Evolutionary conservation across 2,329 filamentous ascomycete species (phyloP).

Genomic region (Apiospora pterosperma): DNA sequence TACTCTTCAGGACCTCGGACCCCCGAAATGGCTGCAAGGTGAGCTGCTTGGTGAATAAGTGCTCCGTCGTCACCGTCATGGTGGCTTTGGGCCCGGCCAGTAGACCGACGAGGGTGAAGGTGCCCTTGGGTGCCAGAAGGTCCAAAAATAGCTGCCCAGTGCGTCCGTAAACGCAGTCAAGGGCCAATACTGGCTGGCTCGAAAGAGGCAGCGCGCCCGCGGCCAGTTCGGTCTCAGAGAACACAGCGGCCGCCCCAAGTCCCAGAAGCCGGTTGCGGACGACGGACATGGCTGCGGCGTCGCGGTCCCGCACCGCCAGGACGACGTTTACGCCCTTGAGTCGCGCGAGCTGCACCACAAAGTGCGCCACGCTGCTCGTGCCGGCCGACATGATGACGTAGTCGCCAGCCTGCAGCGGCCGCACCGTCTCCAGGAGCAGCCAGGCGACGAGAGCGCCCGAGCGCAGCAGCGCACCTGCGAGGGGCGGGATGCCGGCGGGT

Average conservation of each 20-base stretch:
- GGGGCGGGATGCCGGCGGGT: constrained; percentile 6
- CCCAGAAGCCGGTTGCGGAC: neutral
- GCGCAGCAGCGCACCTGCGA: constrained; percentile 15
- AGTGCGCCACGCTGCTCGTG: constrained; percentile 10
- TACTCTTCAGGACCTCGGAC: constrained; percentile 30
- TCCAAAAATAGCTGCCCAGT: constrained; percentile 6
- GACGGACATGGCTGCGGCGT: neutral
- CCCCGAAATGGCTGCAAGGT: constrained; percentile 31
- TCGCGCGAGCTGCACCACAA: constrained; percentile 6
- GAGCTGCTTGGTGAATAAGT: constrained; percentile 7
- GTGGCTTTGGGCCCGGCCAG: constrained; percentile 1
- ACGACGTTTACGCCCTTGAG: neutral
- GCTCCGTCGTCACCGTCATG: neutral
- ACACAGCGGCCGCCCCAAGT: constrained; percentile 5
- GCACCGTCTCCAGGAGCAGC: constrained; percentile 19
- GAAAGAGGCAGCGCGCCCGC: neutral
- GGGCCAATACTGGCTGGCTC: neutral
- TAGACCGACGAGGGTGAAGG: constrained; percentile 6
- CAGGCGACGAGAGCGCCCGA: constrained; percentile 17
- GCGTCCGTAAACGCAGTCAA: constrained; percentile 8
- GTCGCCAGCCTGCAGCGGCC: constrained; percentile 17
- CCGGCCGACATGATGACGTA: constrained; percentile 9
- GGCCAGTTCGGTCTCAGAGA: constrained; percentile 6
- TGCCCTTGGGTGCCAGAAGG: constrained; percentile 4
- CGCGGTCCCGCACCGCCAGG: constrained; percentile 2